Conservation (phyloP, 805 yeast genomes). For the Saturnispora sanitii region DNA sequence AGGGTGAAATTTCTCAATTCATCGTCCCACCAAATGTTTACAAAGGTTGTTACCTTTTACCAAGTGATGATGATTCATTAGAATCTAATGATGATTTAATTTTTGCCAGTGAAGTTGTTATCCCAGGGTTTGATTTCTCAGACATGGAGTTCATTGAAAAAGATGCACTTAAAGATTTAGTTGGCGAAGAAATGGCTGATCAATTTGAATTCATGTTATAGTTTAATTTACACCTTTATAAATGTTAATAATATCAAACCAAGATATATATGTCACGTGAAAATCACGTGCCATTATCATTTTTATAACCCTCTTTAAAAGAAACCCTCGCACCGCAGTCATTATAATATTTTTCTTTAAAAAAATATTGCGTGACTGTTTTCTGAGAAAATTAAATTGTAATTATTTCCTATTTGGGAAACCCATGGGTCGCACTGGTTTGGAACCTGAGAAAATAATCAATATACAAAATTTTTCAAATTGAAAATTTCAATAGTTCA, state of each 20-base stretch:
- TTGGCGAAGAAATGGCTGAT: slow-evolving; percentile 31
- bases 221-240: neutral
- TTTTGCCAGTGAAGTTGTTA: slow-evolving; percentile 47
- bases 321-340: slow-evolving; percentile 2
- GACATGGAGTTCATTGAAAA: slow-evolving; percentile 39
- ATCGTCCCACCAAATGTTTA: slow-evolving; percentile 54
- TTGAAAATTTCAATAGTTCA: neutral
- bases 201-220: slow-evolving; percentile 4
- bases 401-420: too few relatives aligned
- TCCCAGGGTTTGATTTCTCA: slow-evolving; percentile 50
- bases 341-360: neutral
- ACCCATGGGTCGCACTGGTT: neutral
- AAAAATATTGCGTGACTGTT: neutral
- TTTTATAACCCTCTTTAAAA: neutral
- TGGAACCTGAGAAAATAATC: too few relatives aligned
- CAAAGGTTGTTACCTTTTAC: slow-evolving; percentile 43
- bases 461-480: slow-evolving; percentile 6
- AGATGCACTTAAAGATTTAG: slow-evolving; percentile 25
- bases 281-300: neutral
- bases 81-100: slow-evolving; percentile 32
- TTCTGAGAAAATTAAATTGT: too few relatives aligned
- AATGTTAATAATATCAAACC: too few relatives aligned
- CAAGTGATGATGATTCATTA: slow-evolving; percentile 22
- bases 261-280: slow-evolving; percentile 5
- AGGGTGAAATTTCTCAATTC: slow-evolving; percentile 49